Conservation (phyloP, 225 moss, liverwort and hornwort species). For the Polytrichum commune region DNA sequence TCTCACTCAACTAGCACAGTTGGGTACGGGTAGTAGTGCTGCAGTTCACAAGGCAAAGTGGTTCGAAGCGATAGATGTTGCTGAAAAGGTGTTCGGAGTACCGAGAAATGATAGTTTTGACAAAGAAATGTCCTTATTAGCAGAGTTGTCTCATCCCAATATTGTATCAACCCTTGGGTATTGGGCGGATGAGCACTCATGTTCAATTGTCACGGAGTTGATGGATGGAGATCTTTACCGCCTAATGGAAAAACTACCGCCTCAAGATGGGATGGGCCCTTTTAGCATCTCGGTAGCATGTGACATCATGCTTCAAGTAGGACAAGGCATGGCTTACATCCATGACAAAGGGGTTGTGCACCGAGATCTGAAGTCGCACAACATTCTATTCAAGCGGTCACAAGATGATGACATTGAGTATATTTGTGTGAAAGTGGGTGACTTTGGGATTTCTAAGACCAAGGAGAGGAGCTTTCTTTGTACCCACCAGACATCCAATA, state of each 20-base stretch:
- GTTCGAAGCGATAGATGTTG: background rate
- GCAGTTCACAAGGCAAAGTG: background rate
- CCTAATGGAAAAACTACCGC: too few species aligned
- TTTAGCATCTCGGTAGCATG: background rate
- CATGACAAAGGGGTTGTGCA: background rate
- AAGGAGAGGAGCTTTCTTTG: background rate
- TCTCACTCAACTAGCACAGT: background rate
- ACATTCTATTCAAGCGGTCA: background rate
- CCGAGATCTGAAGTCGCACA: slow-evolving; percentile 11
- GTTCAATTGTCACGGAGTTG: background rate
- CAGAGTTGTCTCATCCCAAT: background rate
- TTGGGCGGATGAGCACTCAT: background rate
- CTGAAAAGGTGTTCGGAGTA: background rate
- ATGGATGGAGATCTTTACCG: background rate
- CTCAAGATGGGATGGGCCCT: background rate
- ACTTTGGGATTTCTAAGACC: slow-evolving; percentile 9
- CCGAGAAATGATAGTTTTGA: background rate
- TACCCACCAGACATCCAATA: background rate
- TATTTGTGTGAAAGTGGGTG: slow-evolving; percentile 6
- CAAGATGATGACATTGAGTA: background rate
- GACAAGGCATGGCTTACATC: slow-evolving; percentile 6
- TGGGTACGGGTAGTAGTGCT: background rate
- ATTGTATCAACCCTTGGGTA: background rate
- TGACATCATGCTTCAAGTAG: slow-evolving; percentile 8
- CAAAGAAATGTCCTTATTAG: background rate